Evolutionary conservation across 192 early-diverging fungal species (phyloP).

Genomic region (Polychytrium aggregatum): DNA sequence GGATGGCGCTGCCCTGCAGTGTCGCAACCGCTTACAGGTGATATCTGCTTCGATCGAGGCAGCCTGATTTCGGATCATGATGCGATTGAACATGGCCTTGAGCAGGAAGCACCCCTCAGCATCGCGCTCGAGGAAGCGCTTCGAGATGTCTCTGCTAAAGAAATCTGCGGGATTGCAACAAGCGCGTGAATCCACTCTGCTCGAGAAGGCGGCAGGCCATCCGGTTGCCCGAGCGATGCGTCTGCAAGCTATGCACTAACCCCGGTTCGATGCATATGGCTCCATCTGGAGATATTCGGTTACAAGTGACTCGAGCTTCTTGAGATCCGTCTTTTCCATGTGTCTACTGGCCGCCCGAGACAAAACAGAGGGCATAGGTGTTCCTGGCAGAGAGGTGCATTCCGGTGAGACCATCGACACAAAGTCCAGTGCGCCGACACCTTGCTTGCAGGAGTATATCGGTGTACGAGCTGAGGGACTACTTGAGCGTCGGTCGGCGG

Average conservation of each 20-base stretch:
- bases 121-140: slow-evolving; percentile 40
- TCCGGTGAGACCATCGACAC: no score
- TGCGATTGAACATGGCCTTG: slow-evolving; percentile 44
- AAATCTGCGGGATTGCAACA: slow-evolving; percentile 3
- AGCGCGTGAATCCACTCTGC: no score
- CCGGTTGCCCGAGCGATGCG: no score
- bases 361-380: slow-evolving; percentile 27
- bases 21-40: slow-evolving; percentile 6
- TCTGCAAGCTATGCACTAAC: no score
- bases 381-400: no score
- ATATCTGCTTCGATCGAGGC: slow-evolving; percentile 47
- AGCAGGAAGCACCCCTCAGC: slow-evolving; percentile 35
- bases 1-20: no score
- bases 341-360: no score
- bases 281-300: slow-evolving; percentile 47
- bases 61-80: slow-evolving; percentile 62
- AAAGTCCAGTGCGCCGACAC: no score
- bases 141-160: slow-evolving; percentile 38
- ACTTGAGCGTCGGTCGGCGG: no score
- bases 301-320: slow-evolving; percentile 47
- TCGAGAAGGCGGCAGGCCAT: no score
- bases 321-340: slow-evolving; percentile 32
- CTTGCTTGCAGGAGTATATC: no score
- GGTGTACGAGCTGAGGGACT: no score
- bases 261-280: slow-evolving; percentile 41